Evolutionary conservation across 495 filamentous ascomycete species (phyloP), one percentile per base, ranked within the genome.

Genomic region (Penicillium longicatenatum): DNA sequence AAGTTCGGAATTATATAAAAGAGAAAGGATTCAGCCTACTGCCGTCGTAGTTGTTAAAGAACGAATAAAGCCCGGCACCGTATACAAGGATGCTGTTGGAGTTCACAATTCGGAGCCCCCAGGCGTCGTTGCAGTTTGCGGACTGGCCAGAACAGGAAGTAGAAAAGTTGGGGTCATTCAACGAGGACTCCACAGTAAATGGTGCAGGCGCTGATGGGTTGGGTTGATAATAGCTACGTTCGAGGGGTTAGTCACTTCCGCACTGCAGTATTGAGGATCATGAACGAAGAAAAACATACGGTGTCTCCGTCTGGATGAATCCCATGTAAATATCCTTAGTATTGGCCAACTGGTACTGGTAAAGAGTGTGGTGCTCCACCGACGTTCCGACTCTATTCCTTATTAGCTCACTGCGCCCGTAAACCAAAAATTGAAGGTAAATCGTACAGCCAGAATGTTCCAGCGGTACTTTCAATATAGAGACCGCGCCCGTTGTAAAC

Each of bases 241-340:
- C 31, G 31, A 10, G 9, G 31, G 11, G 31, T 35, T 35, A 35
- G 9, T 35, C 12, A 14, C 6, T 33, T 33, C 31, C 31, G 8
- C 31, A 33, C 31, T 35, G 31, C 12, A 3, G 31, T 3, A 1
- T 35, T 35, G 31, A 14, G 31, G 12, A 12, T 12, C 1, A 35
- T 35, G 10, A n/a, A n/a, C n/a, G 9, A 35, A 35, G 12, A 10
- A 14, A 35, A 35, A 10, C 31, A 75, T 80, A 66, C 4, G 85
- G 89, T 0, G 90, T 89, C 69, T 93, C 90, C 2, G 90, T 91
- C 65, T 94, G 90, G 67, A 92, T 88, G 71, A 86, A 80, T 16
- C 85, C 84, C 72, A 86, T 83, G 64, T 79, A 85, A 58, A 92
- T 73, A 66, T 91, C 82, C 62, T 81, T 73, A 1, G 88, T 88